Conservation (phyloP, 345 rosid genomes). For the rapeseed (Brassica napus) region Da-Ae NC_063439.1:4237501-4238000, state of each 20-base stretch:
- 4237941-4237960: not conserved
- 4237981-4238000: slow-evolving; percentile 72
- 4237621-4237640: slow-evolving; percentile 88
- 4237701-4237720: slow-evolving; percentile 74
- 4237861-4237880: slow-evolving; percentile 7
- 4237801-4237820: slow-evolving; percentile 93
- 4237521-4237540: slow-evolving; percentile 34
- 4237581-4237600: slow-evolving; percentile 12
- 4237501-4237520: slow-evolving; percentile 80
- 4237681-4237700: slow-evolving; percentile 85
- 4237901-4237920: not conserved
- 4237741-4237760: slow-evolving; percentile 31
- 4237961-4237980: not conserved
- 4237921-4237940: not conserved
- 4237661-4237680: slow-evolving; percentile 94
- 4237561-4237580: slow-evolving; percentile 9
- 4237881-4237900: slow-evolving; percentile 7
- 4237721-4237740: slow-evolving; percentile 66
- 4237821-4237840: slow-evolving; percentile 88
- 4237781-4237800: slow-evolving; percentile 33
- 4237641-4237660: slow-evolving; percentile 91
- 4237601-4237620: slow-evolving; percentile 18
- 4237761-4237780: not conserved
- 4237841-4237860: slow-evolving; percentile 72
- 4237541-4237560: not conserved